phyloP scores from a whole-genome alignment of 2,329 filamentous ascomycete species.

The Apiospora sp. region DNA sequence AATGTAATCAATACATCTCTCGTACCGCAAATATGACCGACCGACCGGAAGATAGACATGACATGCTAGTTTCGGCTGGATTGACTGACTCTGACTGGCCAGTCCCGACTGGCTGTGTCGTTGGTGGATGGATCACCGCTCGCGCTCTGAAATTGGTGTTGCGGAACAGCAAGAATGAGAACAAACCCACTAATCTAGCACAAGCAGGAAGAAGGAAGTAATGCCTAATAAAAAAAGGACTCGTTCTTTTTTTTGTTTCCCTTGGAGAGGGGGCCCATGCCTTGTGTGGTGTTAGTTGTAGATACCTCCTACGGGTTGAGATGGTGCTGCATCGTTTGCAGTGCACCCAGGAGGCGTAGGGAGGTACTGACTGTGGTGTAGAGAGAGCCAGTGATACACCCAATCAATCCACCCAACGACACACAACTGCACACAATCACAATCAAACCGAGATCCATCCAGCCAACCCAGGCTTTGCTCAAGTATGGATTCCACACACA shows the following conservation, averaged over 20 bases:
- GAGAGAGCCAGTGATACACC: background rate
- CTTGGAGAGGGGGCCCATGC: background rate
- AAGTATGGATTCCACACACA: constrained; percentile 20
- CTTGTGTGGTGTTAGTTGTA: background rate
- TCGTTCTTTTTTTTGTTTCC: background rate
- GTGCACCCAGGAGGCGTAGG: constrained; percentile 11
- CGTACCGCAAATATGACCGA: constrained; percentile 20
- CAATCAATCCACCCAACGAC: constrained; percentile 3
- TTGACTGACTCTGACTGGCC: constrained; percentile 23
- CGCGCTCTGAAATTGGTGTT: constrained; percentile 14
- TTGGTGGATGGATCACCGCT: constrained; percentile 23
- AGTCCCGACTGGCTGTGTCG: constrained; percentile 18
- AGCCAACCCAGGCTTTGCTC: constrained; percentile 11
- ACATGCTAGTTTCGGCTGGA: constrained; percentile 23
- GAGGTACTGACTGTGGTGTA: constrained; percentile 10
- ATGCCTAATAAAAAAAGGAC: background rate
- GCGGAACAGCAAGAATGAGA: constrained; percentile 18
- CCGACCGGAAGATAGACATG: constrained; percentile 1
- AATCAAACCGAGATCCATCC: constrained; percentile 21
- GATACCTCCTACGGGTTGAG: background rate
- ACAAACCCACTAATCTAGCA: constrained; percentile 22
- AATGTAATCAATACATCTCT: constrained; percentile 3
- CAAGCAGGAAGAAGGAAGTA: constrained; percentile 21
- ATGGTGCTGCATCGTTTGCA: constrained; percentile 2
- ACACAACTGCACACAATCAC: constrained; percentile 17